These are phyloP conservation scores for Pseudonitzschia multiseries DNA, from an alignment of 108 stramenopile genomes.

Conservation along the genomic window DNA sequence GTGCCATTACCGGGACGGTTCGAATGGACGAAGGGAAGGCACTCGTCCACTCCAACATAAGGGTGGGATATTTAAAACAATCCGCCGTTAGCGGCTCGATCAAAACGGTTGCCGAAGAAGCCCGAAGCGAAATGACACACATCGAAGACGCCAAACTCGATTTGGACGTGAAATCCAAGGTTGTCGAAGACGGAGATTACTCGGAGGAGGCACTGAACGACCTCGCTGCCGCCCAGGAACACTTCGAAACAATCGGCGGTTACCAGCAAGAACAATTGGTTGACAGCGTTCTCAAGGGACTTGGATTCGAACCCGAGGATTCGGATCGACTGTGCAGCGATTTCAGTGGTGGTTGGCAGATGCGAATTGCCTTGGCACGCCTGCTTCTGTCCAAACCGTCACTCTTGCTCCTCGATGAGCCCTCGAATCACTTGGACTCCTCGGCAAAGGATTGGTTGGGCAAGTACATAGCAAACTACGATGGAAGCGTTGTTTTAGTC, in stretches of 20 bases:
- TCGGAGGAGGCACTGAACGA: slow-evolving; percentile 64
- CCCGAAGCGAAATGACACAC: slow-evolving; percentile 72
- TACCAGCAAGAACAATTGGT: slow-evolving; percentile 88
- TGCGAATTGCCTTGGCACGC: slow-evolving; percentile 88
- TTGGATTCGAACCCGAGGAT: slow-evolving; percentile 76
- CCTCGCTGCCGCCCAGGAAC: slow-evolving; percentile 54
- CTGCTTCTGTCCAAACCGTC: slow-evolving; percentile 81
- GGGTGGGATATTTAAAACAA: slow-evolving; percentile 75
- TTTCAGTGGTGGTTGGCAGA: slow-evolving; percentile 94
- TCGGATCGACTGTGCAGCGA: slow-evolving; percentile 77
- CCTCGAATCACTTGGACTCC: slow-evolving; percentile 79
- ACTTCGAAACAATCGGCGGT: slow-evolving; percentile 76
- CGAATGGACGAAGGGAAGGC: slow-evolving; percentile 63
- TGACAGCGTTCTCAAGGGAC: slow-evolving; percentile 77
- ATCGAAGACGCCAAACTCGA: slow-evolving; percentile 53
- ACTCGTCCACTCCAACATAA: slow-evolving; percentile 55
- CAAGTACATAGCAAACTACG: slow-evolving; percentile 76
- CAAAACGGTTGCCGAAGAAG: slow-evolving; percentile 84
- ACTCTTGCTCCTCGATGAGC: slow-evolving; percentile 86
- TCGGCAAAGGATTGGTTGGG: slow-evolving; percentile 81
- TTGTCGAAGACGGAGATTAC: slow-evolving; percentile 51
- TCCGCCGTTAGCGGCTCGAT: slow-evolving; percentile 82
- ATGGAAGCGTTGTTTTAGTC: slow-evolving; percentile 83
- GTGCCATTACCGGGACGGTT: slow-evolving; percentile 60
- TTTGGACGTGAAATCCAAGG: slow-evolving; percentile 31